A percentile compares a stretch with the other conserved stretches of the same genome.
Conservation (phyloP, 2,329 filamentous ascomycete genomes). For the Neofusicoccum umdonicola region DNA sequence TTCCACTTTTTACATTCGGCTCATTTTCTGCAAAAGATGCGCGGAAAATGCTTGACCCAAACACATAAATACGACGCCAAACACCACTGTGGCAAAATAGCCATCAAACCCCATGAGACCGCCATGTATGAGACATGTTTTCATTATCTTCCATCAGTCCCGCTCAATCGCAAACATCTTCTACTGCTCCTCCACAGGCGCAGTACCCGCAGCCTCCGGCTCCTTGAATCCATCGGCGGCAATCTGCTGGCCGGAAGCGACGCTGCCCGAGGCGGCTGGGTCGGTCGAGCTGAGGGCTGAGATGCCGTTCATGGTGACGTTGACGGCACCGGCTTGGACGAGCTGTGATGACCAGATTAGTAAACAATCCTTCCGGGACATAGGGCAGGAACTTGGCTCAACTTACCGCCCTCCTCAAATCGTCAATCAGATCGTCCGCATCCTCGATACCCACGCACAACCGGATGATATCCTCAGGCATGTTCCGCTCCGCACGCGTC, state of each 20-base stretch:
- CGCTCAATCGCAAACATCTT: neutral
- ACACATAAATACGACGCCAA: neutral
- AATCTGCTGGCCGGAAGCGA: constrained; percentile 11
- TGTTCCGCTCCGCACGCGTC: constrained; percentile 78
- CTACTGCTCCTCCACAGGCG: neutral
- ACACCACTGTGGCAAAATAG: neutral
- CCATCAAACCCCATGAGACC: neutral
- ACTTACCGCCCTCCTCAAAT: constrained; percentile 85
- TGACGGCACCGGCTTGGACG: constrained; percentile 91
- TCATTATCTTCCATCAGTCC: neutral
- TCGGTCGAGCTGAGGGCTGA: constrained; percentile 51
- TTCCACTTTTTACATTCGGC: neutral
- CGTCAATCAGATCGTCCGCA: constrained; percentile 84
- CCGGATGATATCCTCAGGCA: constrained; percentile 96
- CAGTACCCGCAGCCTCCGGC: constrained; percentile 16
- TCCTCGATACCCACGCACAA: constrained; percentile 97
- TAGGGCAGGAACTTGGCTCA: neutral
- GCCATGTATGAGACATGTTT: neutral
- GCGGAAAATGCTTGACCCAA: neutral
- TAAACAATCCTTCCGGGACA: neutral
- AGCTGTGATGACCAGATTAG: constrained; percentile 45
- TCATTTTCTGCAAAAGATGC: neutral
- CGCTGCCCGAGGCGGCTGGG: neutral
- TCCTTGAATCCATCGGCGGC: constrained; percentile 16
- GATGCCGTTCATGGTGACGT: constrained; percentile 79